phyloP scores from a whole-genome alignment of 192 early-diverging fungal genomes.

The Kappamyces sp. region DNA sequence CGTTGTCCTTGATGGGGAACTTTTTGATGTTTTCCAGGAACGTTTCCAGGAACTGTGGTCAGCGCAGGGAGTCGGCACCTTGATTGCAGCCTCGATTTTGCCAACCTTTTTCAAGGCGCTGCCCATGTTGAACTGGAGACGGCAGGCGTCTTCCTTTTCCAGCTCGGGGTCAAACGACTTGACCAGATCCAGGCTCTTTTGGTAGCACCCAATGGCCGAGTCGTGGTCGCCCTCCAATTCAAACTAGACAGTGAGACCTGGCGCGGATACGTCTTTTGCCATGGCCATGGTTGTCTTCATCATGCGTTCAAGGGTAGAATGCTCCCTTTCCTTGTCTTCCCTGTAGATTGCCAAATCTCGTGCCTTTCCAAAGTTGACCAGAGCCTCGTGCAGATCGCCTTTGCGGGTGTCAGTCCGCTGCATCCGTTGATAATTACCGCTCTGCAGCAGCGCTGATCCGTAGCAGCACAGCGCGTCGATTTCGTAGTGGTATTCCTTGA shows the following conservation, averaged over 20 bases:
- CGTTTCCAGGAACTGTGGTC: conserved; percentile 29
- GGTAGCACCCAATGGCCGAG: conserved; percentile 34
- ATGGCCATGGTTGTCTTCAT: conserved; percentile 31
- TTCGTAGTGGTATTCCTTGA: conserved; percentile 25
- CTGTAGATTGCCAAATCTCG: conserved; percentile 21
- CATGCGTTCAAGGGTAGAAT: conserved; percentile 21
- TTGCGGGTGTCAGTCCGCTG: background rate
- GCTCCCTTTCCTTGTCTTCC: conserved; percentile 21
- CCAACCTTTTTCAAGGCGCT: conserved; percentile 22
- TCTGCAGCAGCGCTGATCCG: conserved; percentile 13
- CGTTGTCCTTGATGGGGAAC: conserved; percentile 24
- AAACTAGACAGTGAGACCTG: background rate
- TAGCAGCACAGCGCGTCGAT: conserved; percentile 36
- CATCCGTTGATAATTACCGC: conserved; percentile 21
- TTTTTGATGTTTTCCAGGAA: conserved; percentile 27
- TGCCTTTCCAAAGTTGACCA: conserved; percentile 31
- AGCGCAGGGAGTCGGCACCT: conserved; percentile 17
- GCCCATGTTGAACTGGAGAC: conserved; percentile 35
- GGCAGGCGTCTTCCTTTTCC: conserved; percentile 20
- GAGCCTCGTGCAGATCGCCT: conserved; percentile 32
- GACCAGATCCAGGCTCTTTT: conserved; percentile 27
- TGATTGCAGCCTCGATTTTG: conserved; percentile 22
- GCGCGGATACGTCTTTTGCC: conserved; percentile 26
- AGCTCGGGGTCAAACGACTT: conserved; percentile 23
- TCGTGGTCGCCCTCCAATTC: conserved; percentile 22